A percentile compares a stretch with the other conserved stretches of the same genome.
Evolutionary conservation across 345 rosid species (phyloP).

Genomic region (Gossypium arboreum): DNA sequence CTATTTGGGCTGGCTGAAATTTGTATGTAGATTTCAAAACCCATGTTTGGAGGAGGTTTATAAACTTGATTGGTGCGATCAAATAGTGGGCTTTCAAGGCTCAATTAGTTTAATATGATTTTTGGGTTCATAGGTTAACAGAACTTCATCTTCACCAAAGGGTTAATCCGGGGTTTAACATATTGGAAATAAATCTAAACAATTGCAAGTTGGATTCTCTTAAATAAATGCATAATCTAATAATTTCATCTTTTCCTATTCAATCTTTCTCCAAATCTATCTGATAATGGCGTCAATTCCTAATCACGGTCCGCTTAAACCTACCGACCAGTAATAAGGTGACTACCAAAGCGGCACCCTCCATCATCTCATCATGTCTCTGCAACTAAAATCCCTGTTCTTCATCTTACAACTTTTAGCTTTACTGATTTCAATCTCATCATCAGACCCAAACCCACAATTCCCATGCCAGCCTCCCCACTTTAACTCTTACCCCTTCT

Average conservation of each 20-base stretch:
- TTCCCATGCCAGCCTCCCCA: slow-evolving; percentile 63
- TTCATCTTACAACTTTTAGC: slow-evolving; percentile 11
- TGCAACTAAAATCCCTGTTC: slow-evolving; percentile 5
- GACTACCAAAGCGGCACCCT: not conserved
- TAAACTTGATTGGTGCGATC: no score
- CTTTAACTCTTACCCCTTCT: slow-evolving; percentile 50
- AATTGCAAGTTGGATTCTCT: no score
- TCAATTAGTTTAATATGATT: no score
- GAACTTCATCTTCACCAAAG: no score
- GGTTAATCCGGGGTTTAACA: no score
- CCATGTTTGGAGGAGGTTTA: no score
- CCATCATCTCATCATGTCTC: not conserved
- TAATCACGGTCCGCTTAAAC: not conserved
- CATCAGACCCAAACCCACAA: slow-evolving; percentile 14
- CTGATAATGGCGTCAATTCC: not conserved
- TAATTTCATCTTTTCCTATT: not conserved
- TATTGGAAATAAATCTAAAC: no score
- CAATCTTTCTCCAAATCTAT: not conserved
- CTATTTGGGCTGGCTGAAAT: no score
- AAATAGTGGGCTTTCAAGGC: no score
- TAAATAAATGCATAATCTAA: not conserved
- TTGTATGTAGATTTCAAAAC: no score
- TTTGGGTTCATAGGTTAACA: no score
- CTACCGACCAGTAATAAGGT: not conserved
- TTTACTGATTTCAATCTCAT: slow-evolving; percentile 7